Evolutionary conservation across 352 stramenopile species (phyloP), one percentile per base, ranked within the genome.

Genomic region (Phytophthora gonapodyides): DNA sequence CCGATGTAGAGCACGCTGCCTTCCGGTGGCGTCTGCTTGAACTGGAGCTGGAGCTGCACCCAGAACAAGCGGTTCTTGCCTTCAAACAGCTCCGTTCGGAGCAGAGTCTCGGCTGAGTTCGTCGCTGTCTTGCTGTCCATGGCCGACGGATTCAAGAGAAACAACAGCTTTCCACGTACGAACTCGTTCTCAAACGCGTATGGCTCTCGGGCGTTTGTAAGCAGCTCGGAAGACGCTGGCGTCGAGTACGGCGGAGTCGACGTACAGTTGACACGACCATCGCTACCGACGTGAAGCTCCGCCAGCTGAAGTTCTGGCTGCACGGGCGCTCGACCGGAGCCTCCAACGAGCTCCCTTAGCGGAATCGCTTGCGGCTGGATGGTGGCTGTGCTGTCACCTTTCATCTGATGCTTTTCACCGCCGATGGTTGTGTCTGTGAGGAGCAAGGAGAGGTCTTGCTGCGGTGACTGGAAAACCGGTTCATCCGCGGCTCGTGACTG

Each of bases 101-200:
- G 56, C 12, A 60, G 56, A 10, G 65, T 87, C 53, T 15, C 68
- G 24, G 13, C 49, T 1, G 40, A 15, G n/a, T 49, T 15, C 1
- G 52, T 8, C 16, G 41, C 12, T 40, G 27, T 7, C 12, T 46
- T 16, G 27, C 17, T 30, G 8, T 30, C n/a, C n/a, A 49, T 36
- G 3, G 52, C 52, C 13, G 41, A 21, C 31, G 52, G 63, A 34
- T 82, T 66, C 6, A 93, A 46, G 12, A 95, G 59, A 35, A 95
- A 93, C 12, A 94, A 56, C 38, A 95, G 54, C 30, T 78, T 73
- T 2, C 87, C 87, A 8, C 73, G 79, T 41, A 91, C 82, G 50
- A 88, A 89, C 8, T 89, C 84, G 64, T 95, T 95, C 64, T 92
- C 80, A 31, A 95, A 92, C n/a, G 57, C 64, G 50, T 87, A 72